Percentiles rank a stretch among this genome's conserved stretches.
Conservation (phyloP, 2,329 filamentous ascomycete genomes). For the Beauveria caledonica region DNA sequence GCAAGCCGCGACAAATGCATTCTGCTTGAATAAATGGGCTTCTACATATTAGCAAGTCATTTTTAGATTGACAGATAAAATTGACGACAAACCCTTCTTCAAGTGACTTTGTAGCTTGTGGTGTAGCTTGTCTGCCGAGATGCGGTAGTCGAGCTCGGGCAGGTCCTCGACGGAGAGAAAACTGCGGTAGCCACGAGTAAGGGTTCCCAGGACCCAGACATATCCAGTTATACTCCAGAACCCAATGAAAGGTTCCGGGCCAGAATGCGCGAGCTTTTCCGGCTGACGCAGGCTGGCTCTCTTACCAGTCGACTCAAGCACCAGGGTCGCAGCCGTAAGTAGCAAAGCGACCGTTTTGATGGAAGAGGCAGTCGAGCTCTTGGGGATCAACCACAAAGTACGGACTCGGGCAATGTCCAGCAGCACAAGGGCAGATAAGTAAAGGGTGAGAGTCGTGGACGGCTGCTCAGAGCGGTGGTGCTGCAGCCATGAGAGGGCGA, state of each 20-base stretch:
- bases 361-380: slow-evolving; percentile 16
- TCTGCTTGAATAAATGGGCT: slow-evolving; percentile 2
- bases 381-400: slow-evolving; percentile 26
- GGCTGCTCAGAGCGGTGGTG: slow-evolving; percentile 22
- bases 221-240: slow-evolving; percentile 19
- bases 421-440: slow-evolving; percentile 31
- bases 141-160: slow-evolving; percentile 17
- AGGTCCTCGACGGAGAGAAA: slow-evolving; percentile 25
- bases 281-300: background rate
- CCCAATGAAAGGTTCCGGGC: slow-evolving; percentile 16
- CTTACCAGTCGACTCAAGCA: slow-evolving; percentile 24
- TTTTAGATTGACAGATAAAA: no score
- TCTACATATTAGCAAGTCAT: background rate
- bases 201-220: slow-evolving; percentile 22
- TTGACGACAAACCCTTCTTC: background rate
- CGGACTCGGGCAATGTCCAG: slow-evolving; percentile 31
- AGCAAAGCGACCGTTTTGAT: slow-evolving; percentile 23
- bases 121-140: slow-evolving; percentile 2
- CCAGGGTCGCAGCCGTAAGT: slow-evolving; percentile 25
- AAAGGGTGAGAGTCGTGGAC: slow-evolving; percentile 31
- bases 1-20: slow-evolving; percentile 12
- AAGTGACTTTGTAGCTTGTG: slow-evolving; percentile 2
- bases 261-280: background rate
- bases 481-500: background rate
- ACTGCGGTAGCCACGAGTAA: slow-evolving; percentile 23